phyloP scores from a whole-genome alignment of 495 filamentous ascomycete genomes.

The Evernia prunastri region DNA sequence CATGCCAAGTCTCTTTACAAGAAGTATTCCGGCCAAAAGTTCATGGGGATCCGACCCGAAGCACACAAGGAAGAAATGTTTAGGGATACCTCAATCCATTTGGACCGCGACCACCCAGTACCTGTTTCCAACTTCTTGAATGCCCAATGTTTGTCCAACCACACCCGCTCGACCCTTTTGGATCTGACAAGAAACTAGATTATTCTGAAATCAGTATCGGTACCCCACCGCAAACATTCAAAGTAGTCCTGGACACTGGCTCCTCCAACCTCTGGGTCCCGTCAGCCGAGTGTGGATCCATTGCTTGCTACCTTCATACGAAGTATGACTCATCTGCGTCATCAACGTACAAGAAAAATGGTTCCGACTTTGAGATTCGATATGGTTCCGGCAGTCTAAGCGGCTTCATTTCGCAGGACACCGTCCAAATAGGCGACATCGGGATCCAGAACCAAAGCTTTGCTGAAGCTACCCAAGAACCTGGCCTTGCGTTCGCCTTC shows the following conservation, averaged over 20 bases:
- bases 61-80: conserved; percentile 68
- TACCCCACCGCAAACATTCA: conserved; percentile 89
- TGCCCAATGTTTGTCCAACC: conserved; percentile 74
- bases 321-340: conserved; percentile 93
- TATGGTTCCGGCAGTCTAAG: conserved; percentile 95
- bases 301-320: conserved; percentile 94
- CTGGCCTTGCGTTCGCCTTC: conserved; percentile 95
- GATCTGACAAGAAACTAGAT: conserved; percentile 49
- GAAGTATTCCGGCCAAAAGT: conserved; percentile 59
- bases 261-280: conserved; percentile 99
- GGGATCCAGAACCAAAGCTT: conserved; percentile 83
- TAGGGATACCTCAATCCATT: conserved; percentile 62
- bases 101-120: conserved; percentile 65
- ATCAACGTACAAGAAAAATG: conserved; percentile 90
- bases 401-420: conserved; percentile 88
- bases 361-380: conserved; percentile 82
- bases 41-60: conserved; percentile 78
- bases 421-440: conserved; percentile 79
- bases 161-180: background rate
- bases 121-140: conserved; percentile 97
- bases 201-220: conserved; percentile 95
- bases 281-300: conserved; percentile 81
- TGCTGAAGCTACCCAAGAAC: conserved; percentile 90
- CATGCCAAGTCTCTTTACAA: conserved; percentile 73
- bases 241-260: conserved; percentile 96